Evolutionary conservation across 2,329 filamentous ascomycete species (phyloP).

Genomic region (Calonectria pseudoturangicola): DNA sequence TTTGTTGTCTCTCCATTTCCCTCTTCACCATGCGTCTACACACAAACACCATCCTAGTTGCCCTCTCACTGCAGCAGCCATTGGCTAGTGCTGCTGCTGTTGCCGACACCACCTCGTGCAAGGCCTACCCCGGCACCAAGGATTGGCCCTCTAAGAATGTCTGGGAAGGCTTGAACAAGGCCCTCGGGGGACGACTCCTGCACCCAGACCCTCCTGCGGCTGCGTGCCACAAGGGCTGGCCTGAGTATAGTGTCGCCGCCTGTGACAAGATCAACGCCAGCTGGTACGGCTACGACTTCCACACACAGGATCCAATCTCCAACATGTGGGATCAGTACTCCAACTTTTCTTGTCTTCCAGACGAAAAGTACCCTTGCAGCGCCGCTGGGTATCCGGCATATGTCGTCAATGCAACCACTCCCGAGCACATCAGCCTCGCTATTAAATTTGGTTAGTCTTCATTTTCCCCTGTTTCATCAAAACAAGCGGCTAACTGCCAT

Average conservation of each 20-base stretch:
- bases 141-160: slow-evolving; percentile 68
- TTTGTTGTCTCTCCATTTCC: background rate
- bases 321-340: slow-evolving; percentile 64
- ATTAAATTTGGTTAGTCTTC: slow-evolving; percentile 65
- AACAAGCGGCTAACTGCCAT: accelerated
- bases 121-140: slow-evolving; percentile 66
- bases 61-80: slow-evolving; percentile 13
- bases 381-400: slow-evolving; percentile 59
- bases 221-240: slow-evolving; percentile 55
- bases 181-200: slow-evolving; percentile 65
- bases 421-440: slow-evolving; percentile 57
- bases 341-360: slow-evolving; percentile 71
- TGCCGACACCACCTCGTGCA: slow-evolving; percentile 59
- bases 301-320: slow-evolving; percentile 56
- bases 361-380: slow-evolving; percentile 59
- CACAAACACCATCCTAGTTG: slow-evolving; percentile 15
- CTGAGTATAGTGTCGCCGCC: slow-evolving; percentile 49
- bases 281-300: slow-evolving; percentile 57
- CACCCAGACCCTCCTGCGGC: slow-evolving; percentile 61
- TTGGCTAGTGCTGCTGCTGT: slow-evolving; percentile 1
- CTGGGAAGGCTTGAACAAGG: slow-evolving; percentile 68
- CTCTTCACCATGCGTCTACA: slow-evolving; percentile 39
- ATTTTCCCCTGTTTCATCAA: background rate
- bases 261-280: slow-evolving; percentile 55
- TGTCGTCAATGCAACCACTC: slow-evolving; percentile 60